A percentile compares a stretch with the other conserved stretches of the same genome.
These are phyloP conservation scores for Metarhizium sp. DNA, from an alignment of 2,329 filamentous ascomycete species.

Conservation along the genomic window DNA sequence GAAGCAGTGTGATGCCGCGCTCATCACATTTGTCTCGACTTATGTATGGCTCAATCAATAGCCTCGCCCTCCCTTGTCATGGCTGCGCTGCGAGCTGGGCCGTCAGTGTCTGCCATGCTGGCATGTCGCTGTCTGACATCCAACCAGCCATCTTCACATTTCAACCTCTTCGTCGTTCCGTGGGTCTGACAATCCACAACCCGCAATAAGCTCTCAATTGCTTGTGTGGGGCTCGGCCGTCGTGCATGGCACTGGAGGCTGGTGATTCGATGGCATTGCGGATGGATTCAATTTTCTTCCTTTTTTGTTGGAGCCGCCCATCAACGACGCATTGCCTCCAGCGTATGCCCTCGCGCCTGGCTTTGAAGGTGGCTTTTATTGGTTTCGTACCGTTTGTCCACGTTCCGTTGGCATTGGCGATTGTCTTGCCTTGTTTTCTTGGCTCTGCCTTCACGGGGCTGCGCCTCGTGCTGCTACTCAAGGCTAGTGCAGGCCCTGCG, in stretches of 20 bases:
- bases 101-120: not conserved
- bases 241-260: not conserved
- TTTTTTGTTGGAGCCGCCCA: not conserved
- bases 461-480: not conserved
- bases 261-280: not conserved
- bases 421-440: not conserved
- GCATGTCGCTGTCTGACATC: too few relatives aligned
- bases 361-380: not conserved
- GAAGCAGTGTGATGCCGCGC: not conserved
- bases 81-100: not conserved
- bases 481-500: constrained; percentile 1
- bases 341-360: not conserved
- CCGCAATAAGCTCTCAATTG: not conserved
- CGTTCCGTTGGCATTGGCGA: not conserved
- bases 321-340: not conserved
- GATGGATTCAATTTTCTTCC: not conserved
- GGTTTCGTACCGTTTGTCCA: not conserved
- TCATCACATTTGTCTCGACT: not conserved
- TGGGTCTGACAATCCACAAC: not conserved
- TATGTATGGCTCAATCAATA: not conserved
- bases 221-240: not conserved
- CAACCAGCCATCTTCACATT: not conserved
- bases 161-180: too few relatives aligned
- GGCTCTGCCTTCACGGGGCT: not conserved
- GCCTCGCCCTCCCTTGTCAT: not conserved